Conservation (phyloP, 768 basidiomycete species). For the Boletellus emodensis region DNA sequence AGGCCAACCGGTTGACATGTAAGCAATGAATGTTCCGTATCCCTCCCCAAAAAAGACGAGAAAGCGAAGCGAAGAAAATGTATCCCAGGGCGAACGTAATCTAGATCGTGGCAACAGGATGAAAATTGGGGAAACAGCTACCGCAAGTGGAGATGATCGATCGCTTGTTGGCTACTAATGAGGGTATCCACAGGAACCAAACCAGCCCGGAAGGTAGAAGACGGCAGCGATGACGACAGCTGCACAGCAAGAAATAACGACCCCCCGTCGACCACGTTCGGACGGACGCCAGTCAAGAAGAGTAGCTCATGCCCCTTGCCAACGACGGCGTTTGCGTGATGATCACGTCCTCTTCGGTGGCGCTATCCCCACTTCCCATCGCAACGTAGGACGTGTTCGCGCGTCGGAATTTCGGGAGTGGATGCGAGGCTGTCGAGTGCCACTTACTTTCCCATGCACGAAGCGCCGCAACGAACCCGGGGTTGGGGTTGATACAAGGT, state of each 20-base stretch:
- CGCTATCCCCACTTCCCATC: not conserved
- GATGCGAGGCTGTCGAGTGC: conserved; percentile 15
- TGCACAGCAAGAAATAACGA: not conserved
- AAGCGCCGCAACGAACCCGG: conserved; percentile 63
- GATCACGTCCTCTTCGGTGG: not conserved
- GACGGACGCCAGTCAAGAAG: conserved; percentile 6
- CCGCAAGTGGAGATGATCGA: not conserved
- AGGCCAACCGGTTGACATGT: not conserved
- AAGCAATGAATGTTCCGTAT: not conserved
- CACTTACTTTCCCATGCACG: conserved; percentile 52
- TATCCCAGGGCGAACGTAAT: too few relatives aligned
- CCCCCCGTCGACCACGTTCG: not conserved
- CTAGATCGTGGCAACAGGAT: too few relatives aligned
- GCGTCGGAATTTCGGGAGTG: conserved; percentile 26
- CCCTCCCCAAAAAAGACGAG: not conserved
- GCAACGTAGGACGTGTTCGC: conserved; percentile 26
- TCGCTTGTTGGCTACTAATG: not conserved
- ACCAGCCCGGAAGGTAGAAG: too few relatives aligned
- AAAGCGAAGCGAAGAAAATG: too few relatives aligned
- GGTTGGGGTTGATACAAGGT: conserved; percentile 72
- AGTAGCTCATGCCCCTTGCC: conserved; percentile 26
- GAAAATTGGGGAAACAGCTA: too few relatives aligned
- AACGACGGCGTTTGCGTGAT: conserved; percentile 9
- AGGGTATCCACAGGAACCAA: not conserved
- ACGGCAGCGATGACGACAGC: not conserved